A percentile compares a stretch with the other conserved stretches of the same genome.
Conservation (phyloP, 768 basidiomycete genomes). For the Kondoa malvinella region DNA sequence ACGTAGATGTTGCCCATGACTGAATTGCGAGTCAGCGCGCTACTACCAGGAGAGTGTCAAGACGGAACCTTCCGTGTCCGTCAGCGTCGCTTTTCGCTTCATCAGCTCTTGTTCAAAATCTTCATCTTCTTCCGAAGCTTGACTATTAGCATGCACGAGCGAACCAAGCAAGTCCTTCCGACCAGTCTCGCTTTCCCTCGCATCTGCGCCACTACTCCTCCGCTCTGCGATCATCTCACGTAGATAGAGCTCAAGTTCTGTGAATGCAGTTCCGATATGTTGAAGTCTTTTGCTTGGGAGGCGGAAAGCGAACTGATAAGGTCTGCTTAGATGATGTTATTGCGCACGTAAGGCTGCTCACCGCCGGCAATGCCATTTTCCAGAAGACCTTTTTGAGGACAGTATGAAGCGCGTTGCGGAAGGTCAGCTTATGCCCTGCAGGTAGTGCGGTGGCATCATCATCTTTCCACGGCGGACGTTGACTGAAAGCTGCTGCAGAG, state of each 20-base stretch:
- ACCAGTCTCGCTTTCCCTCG: constrained; percentile 3
- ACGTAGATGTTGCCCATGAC: constrained; percentile 20
- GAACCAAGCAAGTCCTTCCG: constrained; percentile 12
- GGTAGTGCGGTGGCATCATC: constrained; percentile 12
- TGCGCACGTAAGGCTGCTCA: neutral
- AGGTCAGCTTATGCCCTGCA: neutral
- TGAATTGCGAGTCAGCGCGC: constrained; percentile 3
- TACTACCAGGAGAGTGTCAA: neutral
- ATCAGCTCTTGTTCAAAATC: constrained; percentile 8
- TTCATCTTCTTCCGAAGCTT: constrained; percentile 1
- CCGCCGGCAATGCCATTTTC: constrained; percentile 13
- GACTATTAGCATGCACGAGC: neutral
- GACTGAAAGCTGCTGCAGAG: constrained; percentile 9
- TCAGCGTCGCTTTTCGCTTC: constrained; percentile 7
- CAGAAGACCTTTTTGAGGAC: constrained; percentile 15
- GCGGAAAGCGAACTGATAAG: constrained; percentile 9
- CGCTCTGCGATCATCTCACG: constrained; percentile 20
- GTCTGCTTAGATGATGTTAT: neutral
- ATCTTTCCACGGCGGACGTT: constrained; percentile 14
- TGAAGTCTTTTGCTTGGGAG: constrained; percentile 4
- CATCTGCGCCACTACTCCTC: neutral
- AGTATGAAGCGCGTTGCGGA: constrained; percentile 11
- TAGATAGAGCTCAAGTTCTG: constrained; percentile 20
- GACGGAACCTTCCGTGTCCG: constrained; percentile 9
- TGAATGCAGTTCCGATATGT: constrained; percentile 8